Evolutionary conservation across 2,329 filamentous ascomycete species (phyloP), one percentile per base, ranked within the genome.

Genomic region (Fusarium chuoi): DNA sequence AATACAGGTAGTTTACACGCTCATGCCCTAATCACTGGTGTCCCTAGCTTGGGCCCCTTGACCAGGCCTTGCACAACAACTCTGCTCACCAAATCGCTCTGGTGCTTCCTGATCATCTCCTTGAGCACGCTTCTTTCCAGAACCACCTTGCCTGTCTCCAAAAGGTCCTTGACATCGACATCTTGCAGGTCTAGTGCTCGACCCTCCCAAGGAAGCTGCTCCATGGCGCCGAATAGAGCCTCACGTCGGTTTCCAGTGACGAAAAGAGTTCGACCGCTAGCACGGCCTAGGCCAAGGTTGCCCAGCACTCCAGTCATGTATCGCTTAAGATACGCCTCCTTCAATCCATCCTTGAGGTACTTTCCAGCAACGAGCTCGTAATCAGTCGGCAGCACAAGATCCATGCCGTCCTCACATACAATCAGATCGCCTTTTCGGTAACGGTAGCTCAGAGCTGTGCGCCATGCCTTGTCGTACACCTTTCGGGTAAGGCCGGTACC

Each of bases 381-480:
- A 64, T 88, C 87, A 20, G 82, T 79, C 1, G 89, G 88, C 75
- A 90, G 78, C 17, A 83, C 81, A 68, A 98, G 89, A 73, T 95
- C 91, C 84, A 94, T 89, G 45, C 90, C 89, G 79, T 94, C 92
- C 79, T 96, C 92, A 78, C 96, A 91, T 46, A 99, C 90, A 74
- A 98, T 86, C 78, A 99, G 85, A 85, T 98, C 94, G 55, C 95
- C 96, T 75, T 91, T 90, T 75, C 92, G 88, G 84, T 96, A 98
- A 68, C 96, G 91, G 86, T 98, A 97, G 79, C 93, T 96, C 74
- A 99, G 88, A 17, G 96, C 96, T 48, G 93, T 98, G 80, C 96
- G 91, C 94, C 94, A 98, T 15, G 96, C 96, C 78, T 97, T 88
- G 83, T 98, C 95, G 85, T 99, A 99, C 54, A 98, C 90, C 86